These are phyloP conservation scores for Xerocomus amazonicus DNA, from an alignment of 1,284 basidiomycete genomes.

Conservation along the genomic window DNA sequence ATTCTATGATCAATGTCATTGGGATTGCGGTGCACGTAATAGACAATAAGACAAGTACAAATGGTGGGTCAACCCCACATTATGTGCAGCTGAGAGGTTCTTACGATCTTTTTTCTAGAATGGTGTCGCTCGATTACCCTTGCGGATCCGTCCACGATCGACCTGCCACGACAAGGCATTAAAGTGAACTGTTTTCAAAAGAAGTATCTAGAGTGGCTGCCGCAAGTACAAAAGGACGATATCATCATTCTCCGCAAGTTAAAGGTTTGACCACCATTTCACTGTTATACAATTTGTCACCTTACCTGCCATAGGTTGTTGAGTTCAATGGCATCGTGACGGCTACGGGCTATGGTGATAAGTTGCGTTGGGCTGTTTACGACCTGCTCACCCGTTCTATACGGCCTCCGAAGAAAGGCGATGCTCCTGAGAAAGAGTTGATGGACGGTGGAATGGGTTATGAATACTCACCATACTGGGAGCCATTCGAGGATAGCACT, in stretches of 20 bases:
- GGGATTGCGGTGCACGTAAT: slow-evolving; percentile 24
- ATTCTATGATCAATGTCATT: slow-evolving; percentile 29
- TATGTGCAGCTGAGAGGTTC: not conserved
- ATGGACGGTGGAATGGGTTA: slow-evolving; percentile 29
- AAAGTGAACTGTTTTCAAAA: slow-evolving; percentile 52
- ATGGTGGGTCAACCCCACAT: slow-evolving; percentile 22
- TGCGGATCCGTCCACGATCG: slow-evolving; percentile 36
- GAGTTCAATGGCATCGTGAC: slow-evolving; percentile 28
- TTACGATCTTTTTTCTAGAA: slow-evolving; percentile 17
- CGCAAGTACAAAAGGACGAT: slow-evolving; percentile 39
- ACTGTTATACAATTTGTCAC: not conserved
- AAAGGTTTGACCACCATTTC: slow-evolving; percentile 19
- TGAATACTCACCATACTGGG: slow-evolving; percentile 34
- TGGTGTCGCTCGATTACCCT: slow-evolving; percentile 28
- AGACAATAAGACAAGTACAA: slow-evolving; percentile 20
- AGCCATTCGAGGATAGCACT: slow-evolving; percentile 19
- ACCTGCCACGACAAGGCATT: slow-evolving; percentile 23
- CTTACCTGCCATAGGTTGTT: slow-evolving; percentile 27
- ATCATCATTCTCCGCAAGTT: slow-evolving; percentile 32
- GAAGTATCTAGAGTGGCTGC: slow-evolving; percentile 46
- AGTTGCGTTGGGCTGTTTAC: slow-evolving; percentile 34
- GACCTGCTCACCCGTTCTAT: slow-evolving; percentile 19
- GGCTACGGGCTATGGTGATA: slow-evolving; percentile 43
- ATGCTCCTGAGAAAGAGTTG: slow-evolving; percentile 24
- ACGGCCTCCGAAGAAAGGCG: slow-evolving; percentile 23